These are phyloP conservation scores for Schizophyllum commune DNA, from an alignment of 1,284 basidiomycete species.

Conservation along the genomic window DNA sequence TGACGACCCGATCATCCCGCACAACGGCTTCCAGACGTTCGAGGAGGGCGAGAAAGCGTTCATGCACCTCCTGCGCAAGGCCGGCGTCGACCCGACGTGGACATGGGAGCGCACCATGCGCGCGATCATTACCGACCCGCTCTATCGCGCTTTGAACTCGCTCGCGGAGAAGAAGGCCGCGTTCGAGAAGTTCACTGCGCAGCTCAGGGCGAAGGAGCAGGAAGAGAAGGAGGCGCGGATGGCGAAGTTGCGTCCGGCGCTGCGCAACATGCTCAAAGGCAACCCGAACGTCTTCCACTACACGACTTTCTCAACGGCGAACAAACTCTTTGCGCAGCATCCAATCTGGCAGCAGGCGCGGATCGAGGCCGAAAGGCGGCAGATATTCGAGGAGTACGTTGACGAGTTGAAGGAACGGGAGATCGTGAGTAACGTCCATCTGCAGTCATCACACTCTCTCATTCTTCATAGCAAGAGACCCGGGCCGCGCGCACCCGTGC, in stretches of 20 bases:
- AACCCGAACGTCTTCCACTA: slow-evolving; percentile 84
- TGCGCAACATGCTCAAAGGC: slow-evolving; percentile 77
- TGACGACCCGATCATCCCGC: slow-evolving; percentile 79
- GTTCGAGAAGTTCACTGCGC: slow-evolving; percentile 85
- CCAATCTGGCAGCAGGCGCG: slow-evolving; percentile 84
- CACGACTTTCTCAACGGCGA: slow-evolving; percentile 81
- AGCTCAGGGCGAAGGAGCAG: slow-evolving; percentile 62
- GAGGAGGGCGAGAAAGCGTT: slow-evolving; percentile 95
- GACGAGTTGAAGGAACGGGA: slow-evolving; percentile 77
- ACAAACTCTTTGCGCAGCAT: slow-evolving; percentile 75
- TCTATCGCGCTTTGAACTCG: slow-evolving; percentile 92
- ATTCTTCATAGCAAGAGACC: slow-evolving; percentile 54
- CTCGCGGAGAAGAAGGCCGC: slow-evolving; percentile 91
- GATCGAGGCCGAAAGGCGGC: slow-evolving; percentile 74
- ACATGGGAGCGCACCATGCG: slow-evolving; percentile 99
- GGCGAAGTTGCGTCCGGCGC: slow-evolving; percentile 73
- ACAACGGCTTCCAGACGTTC: slow-evolving; percentile 78
- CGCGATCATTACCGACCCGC: slow-evolving; percentile 93
- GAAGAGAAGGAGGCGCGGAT: slow-evolving; percentile 78
- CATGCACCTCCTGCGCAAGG: slow-evolving; percentile 79
- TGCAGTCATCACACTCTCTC: slow-evolving; percentile 2
- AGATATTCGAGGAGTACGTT: slow-evolving; percentile 88
- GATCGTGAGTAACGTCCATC: slow-evolving; percentile 46
- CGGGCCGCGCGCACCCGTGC: slow-evolving; percentile 68
- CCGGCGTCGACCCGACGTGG: slow-evolving; percentile 86